Conservation (phyloP, 768 basidiomycete species). For the Cystobasidiopsis lactophilus region DNA sequence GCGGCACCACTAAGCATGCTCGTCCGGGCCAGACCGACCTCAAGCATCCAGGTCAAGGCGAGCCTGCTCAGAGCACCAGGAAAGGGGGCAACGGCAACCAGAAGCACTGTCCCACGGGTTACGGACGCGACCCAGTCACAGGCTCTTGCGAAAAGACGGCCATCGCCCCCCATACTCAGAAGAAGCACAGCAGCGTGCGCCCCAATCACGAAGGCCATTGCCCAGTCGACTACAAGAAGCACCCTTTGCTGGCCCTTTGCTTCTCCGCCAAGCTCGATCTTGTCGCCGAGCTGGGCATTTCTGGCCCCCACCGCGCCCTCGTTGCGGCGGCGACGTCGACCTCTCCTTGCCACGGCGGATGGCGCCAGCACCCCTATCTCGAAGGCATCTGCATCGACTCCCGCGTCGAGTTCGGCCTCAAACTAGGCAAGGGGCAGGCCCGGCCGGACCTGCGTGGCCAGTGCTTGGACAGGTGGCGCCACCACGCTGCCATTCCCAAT, state of each 20-base stretch:
- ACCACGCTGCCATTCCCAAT: neutral
- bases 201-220: neutral
- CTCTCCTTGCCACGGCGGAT: neutral
- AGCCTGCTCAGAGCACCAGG: no score
- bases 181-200: neutral
- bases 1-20: no score
- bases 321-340: no score
- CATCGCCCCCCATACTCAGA: no score
- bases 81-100: no score
- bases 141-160: no score
- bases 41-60: no score
- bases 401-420: neutral
- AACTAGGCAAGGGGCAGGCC: neutral
- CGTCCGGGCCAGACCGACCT: no score
- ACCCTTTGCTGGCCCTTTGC: neutral
- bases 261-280: neutral
- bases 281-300: neutral
- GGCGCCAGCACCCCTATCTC: neutral
- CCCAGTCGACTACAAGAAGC: slow-evolving; percentile 1
- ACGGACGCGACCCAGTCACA: no score
- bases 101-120: no score
- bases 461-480: neutral
- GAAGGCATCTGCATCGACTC: neutral
- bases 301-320: neutral
- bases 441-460: neutral